Conservation (phyloP, 768 basidiomycete genomes). For the Cyathus striatus region DNA sequence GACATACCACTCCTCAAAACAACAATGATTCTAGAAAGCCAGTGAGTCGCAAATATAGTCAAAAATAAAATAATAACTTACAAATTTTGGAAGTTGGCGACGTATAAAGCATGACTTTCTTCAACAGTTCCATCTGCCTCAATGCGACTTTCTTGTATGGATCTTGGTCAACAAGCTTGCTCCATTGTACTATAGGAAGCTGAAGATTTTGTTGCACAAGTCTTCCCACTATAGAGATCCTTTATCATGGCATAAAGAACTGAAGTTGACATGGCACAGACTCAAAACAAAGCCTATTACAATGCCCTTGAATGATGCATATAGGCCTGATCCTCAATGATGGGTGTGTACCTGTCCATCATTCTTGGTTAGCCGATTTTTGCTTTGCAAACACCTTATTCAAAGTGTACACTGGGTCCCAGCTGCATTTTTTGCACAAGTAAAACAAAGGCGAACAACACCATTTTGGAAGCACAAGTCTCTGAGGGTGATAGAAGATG, state of each 20-base stretch:
- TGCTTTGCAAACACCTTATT: slow-evolving; percentile 22
- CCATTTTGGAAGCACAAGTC: slow-evolving; percentile 16
- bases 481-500: too few relatives aligned
- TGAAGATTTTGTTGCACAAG: slow-evolving; percentile 8
- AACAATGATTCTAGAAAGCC: slow-evolving; percentile 21
- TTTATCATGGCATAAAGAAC: slow-evolving; percentile 15
- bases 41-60: slow-evolving; percentile 10
- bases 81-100: slow-evolving; percentile 16
- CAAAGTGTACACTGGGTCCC: slow-evolving; percentile 13
- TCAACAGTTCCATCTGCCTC: slow-evolving; percentile 6
- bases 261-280: slow-evolving; percentile 16
- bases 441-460: slow-evolving; percentile 9
- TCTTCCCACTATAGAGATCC: slow-evolving; percentile 7
- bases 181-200: slow-evolving; percentile 15
- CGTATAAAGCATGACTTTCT: slow-evolving; percentile 23
- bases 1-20: slow-evolving; percentile 19
- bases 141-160: slow-evolving; percentile 17
- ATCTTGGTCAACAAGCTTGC: neutral
- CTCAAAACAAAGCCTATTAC: slow-evolving; percentile 12
- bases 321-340: slow-evolving; percentile 12
- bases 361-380: slow-evolving; percentile 15
- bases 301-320: slow-evolving; percentile 16
- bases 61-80: neutral
- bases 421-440: slow-evolving; percentile 17
- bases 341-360: slow-evolving; percentile 18